Evolutionary conservation across 169 alveolate species (phyloP).

Genomic region (Toxoplasma gondii): DNA sequence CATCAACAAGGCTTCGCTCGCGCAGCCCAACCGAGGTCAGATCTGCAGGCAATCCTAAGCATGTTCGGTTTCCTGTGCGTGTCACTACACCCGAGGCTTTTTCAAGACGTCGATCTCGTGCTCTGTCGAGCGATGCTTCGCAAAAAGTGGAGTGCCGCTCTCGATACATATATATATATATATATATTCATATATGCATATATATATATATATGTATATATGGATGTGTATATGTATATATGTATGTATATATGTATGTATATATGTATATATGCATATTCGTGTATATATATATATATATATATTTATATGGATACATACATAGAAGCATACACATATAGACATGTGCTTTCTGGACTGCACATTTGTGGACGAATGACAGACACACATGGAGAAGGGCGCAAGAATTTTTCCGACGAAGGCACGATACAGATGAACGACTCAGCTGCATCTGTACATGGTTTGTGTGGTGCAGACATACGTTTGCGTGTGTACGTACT

Average conservation of each 20-base stretch:
- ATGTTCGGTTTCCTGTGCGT: not conserved
- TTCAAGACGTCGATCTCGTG: too few relatives aligned
- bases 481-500: too few relatives aligned
- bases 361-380: too few relatives aligned
- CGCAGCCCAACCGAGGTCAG: constrained; percentile 84
- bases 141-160: not conserved
- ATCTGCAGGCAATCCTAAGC: not conserved
- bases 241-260: not conserved
- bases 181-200: not conserved
- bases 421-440: too few relatives aligned
- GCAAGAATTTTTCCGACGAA: too few relatives aligned
- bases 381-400: too few relatives aligned
- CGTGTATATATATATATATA: not conserved
- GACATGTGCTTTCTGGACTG: too few relatives aligned
- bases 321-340: too few relatives aligned
- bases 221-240: not conserved
- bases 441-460: too few relatives aligned
- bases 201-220: not conserved
- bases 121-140: too few relatives aligned
- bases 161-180: not conserved
- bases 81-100: not conserved
- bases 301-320: not conserved
- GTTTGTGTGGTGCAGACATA: too few relatives aligned
- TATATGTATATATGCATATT: too few relatives aligned
- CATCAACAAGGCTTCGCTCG: constrained; percentile 80